phyloP scores from a whole-genome alignment of 306 rosid species.

The Quercus mongolica region DNA sequence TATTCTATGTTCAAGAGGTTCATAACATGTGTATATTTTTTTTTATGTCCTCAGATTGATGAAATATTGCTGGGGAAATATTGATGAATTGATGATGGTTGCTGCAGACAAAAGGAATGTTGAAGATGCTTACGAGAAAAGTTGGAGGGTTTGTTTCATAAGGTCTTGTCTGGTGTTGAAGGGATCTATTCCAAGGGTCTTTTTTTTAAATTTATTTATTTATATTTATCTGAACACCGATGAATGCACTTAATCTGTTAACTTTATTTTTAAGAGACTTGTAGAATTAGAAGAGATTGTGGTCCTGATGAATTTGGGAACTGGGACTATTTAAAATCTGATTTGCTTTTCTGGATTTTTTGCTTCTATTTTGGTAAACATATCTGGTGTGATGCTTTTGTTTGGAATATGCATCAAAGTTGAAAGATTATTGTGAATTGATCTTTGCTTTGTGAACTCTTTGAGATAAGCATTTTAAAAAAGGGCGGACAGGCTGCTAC shows the following conservation, averaged over 20 bases:
- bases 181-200: background rate
- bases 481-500: no score
- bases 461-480: no score
- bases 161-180: conserved; percentile 5
- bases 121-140: conserved; percentile 36
- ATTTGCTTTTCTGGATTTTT: background rate
- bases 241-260: background rate
- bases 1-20: background rate
- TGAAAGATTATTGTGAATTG: background rate
- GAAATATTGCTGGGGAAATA: conserved; percentile 45
- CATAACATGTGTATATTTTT: background rate
- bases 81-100: conserved; percentile 57
- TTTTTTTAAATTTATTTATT: background rate
- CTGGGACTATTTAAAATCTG: conserved; percentile 3
- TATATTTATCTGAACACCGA: background rate
- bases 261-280: background rate
- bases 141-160: conserved; percentile 21
- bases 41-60: conserved; percentile 30
- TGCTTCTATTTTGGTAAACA: background rate
- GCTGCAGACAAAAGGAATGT: conserved; percentile 42
- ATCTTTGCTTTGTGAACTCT: background rate
- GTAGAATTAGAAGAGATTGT: background rate
- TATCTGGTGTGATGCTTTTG: background rate
- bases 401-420: background rate
- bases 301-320: no score